A percentile compares a stretch with the other conserved stretches of the same genome.
Conservation (phyloP, 495 filamentous ascomycete genomes). For the Daldinia childiae region DNA sequence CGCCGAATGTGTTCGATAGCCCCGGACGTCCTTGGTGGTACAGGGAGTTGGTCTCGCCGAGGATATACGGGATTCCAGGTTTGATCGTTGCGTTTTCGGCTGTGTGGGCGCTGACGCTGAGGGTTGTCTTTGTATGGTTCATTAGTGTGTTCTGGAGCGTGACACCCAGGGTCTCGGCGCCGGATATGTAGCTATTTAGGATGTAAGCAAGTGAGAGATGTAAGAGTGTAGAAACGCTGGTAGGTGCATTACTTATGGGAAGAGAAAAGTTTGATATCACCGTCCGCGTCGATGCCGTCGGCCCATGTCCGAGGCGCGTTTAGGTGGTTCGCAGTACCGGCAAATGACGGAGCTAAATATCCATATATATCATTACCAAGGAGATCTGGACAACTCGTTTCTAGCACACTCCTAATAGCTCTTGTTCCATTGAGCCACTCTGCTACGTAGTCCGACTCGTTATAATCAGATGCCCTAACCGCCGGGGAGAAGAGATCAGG, state of each 20-base stretch:
- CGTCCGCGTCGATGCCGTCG: conserved; percentile 60
- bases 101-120: conserved; percentile 59
- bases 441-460: conserved; percentile 65
- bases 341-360: conserved; percentile 70
- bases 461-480: conserved; percentile 64
- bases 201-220: background rate
- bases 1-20: conserved; percentile 74
- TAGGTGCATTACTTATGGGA: conserved; percentile 66
- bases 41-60: conserved; percentile 73
- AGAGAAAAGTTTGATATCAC: conserved; percentile 65
- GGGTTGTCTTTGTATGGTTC: conserved; percentile 68
- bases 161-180: conserved; percentile 68
- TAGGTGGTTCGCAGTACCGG: conserved; percentile 62
- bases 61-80: conserved; percentile 63
- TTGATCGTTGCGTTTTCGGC: conserved; percentile 55
- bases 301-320: conserved; percentile 62
- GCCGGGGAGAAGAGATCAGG: conserved; percentile 69
- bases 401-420: conserved; percentile 59
- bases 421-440: conserved; percentile 69
- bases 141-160: conserved; percentile 71
- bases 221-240: background rate
- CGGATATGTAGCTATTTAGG: conserved; percentile 68
- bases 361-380: conserved; percentile 52
- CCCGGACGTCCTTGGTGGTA: conserved; percentile 71
- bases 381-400: conserved; percentile 63